phyloP scores from a whole-genome alignment of 805 yeast species.

The Yamadazyma akitaensis region DNA sequence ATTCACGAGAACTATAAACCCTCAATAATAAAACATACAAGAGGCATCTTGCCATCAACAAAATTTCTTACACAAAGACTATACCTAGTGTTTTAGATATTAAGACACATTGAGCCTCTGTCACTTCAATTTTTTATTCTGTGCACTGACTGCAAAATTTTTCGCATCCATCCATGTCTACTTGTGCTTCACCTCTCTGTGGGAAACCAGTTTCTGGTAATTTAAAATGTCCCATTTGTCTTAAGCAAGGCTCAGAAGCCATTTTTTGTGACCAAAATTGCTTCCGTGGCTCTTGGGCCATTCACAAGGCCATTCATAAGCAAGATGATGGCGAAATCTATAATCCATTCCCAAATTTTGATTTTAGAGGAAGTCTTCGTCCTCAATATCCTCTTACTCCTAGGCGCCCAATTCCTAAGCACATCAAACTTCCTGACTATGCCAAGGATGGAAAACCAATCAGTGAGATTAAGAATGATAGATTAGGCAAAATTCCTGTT shows the following conservation, averaged over 20 bases:
- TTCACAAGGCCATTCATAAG: conserved; percentile 74
- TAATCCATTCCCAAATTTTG: conserved; percentile 82
- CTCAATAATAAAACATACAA: too few relatives aligned
- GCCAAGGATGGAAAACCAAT: conserved; percentile 76
- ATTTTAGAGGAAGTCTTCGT: conserved; percentile 69
- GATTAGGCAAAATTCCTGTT: conserved; percentile 62
- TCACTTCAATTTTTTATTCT: too few relatives aligned
- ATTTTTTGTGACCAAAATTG: conserved; percentile 83
- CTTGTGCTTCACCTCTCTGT: conserved; percentile 79
- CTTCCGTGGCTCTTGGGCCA: conserved; percentile 66
- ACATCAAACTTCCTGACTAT: conserved; percentile 77
- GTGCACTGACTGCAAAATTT: background rate
- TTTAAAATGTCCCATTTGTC: conserved; percentile 88
- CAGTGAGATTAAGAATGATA: conserved; percentile 69
- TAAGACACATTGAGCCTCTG: too few relatives aligned
- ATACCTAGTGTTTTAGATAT: too few relatives aligned
- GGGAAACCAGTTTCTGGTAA: conserved; percentile 73
- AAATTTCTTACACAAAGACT: too few relatives aligned
- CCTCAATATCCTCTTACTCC: conserved; percentile 82
- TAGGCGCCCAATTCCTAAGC: conserved; percentile 66
- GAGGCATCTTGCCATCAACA: too few relatives aligned
- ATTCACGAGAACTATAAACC: too few relatives aligned
- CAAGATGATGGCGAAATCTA: conserved; percentile 56
- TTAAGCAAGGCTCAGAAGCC: conserved; percentile 61
- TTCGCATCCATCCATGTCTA: conserved; percentile 11